Percentiles rank a stretch among this genome's conserved stretches.
Evolutionary conservation across 345 rosid genomes (phyloP).

Genomic region (Eucalyptus pauciflora): DNA sequence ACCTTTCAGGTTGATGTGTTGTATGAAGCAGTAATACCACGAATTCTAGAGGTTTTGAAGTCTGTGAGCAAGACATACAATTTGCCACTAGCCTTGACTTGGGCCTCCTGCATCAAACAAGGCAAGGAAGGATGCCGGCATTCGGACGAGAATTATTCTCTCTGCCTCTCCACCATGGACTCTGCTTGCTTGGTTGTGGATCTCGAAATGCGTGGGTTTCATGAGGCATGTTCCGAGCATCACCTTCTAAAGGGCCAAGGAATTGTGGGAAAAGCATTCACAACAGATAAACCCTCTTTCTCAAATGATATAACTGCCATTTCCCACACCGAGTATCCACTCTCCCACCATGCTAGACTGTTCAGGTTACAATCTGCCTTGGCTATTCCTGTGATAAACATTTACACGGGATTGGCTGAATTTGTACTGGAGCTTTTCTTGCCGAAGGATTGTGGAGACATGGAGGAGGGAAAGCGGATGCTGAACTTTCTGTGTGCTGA

Average conservation of each 20-base stretch:
- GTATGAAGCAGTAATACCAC: constrained; percentile 39
- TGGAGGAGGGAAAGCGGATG: constrained; percentile 1
- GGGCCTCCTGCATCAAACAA: constrained; percentile 63
- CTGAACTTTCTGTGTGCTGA: background rate
- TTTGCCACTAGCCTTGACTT: constrained; percentile 72
- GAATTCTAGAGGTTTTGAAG: constrained; percentile 38
- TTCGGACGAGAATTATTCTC: constrained; percentile 47
- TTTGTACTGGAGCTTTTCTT: constrained; percentile 25
- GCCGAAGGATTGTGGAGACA: constrained; percentile 12
- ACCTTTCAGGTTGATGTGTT: constrained; percentile 10
- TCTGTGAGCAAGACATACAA: constrained; percentile 45
- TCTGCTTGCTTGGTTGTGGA: constrained; percentile 50
- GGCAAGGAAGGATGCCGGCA: constrained; percentile 61
- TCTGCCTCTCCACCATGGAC: constrained; percentile 54
- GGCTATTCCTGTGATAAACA: constrained; percentile 15
- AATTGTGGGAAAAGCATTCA: constrained; percentile 69
- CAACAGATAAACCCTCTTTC: constrained; percentile 42
- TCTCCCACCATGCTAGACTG: constrained; percentile 55
- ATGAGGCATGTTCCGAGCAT: constrained; percentile 75
- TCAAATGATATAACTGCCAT: constrained; percentile 47
- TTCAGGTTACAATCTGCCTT: constrained; percentile 12
- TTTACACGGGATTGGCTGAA: constrained; percentile 1
- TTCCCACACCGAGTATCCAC: constrained; percentile 63
- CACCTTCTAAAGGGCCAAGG: constrained; percentile 74
- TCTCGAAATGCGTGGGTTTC: constrained; percentile 27